Percentiles rank a stretch among this genome's conserved stretches.
Evolutionary conservation across 1,284 basidiomycete genomes (phyloP).

Genomic region (Marasmius fiardii): DNA sequence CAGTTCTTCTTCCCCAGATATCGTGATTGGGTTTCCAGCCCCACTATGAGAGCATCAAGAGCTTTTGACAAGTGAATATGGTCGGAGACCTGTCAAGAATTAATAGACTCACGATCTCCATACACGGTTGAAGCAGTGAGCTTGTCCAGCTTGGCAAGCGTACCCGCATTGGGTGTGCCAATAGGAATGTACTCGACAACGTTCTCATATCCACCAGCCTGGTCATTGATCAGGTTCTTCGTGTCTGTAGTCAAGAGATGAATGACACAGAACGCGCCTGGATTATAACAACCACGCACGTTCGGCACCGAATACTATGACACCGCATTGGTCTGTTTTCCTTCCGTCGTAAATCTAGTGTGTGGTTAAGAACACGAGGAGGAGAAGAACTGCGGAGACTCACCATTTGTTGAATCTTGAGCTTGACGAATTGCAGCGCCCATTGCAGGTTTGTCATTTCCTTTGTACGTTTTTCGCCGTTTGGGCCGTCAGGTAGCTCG

Average conservation of each 20-base stretch:
- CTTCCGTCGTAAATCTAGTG: conserved; percentile 80
- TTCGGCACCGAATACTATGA: conserved; percentile 82
- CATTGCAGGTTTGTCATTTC: conserved; percentile 79
- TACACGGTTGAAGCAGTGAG: conserved; percentile 57
- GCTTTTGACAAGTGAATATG: conserved; percentile 42
- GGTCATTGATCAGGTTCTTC: conserved; percentile 66
- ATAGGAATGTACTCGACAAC: conserved; percentile 80
- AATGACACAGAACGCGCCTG: conserved; percentile 6
- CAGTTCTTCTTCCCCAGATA: conserved; percentile 68
- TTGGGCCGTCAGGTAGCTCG: conserved; percentile 50
- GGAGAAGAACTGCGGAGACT: too few species aligned
- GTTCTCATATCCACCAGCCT: conserved; percentile 68
- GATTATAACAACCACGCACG: conserved; percentile 35
- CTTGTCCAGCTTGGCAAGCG: conserved; percentile 69
- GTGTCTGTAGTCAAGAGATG: conserved; percentile 46
- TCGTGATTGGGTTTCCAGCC: conserved; percentile 69
- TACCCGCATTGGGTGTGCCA: conserved; percentile 71
- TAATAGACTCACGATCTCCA: conserved; percentile 63
- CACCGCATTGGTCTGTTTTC: conserved; percentile 89
- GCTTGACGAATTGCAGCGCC: conserved; percentile 81
- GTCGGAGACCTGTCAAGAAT: background rate
- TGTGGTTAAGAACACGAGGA: conserved; percentile 4
- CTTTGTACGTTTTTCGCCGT: conserved; percentile 46
- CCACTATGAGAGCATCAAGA: conserved; percentile 85
- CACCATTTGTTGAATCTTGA: conserved; percentile 89